Percentiles rank a stretch among this genome's conserved stretches.
These are phyloP conservation scores for Solanum ahanhuiri DNA, from an alignment of 257 asterid genomes.

Conservation along the genomic window DNA sequence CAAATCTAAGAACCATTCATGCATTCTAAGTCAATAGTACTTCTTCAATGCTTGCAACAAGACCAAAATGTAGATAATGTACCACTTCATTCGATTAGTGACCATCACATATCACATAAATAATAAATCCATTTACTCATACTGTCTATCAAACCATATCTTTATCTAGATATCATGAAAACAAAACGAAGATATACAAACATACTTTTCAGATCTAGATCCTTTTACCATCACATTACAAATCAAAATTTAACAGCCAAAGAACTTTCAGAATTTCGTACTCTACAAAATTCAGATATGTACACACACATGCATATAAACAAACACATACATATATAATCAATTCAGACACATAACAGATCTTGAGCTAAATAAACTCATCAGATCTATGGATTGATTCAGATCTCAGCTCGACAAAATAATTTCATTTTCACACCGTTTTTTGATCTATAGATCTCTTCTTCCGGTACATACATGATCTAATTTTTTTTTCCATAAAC, in stretches of 20 bases:
- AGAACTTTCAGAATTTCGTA: not conserved
- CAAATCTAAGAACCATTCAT: not conserved
- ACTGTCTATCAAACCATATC: not conserved
- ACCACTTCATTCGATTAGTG: not conserved
- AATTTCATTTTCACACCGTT: not conserved
- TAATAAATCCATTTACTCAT: not conserved
- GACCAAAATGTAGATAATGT: not conserved
- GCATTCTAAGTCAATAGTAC: not conserved
- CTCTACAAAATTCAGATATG: not conserved
- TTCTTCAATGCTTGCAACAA: not conserved
- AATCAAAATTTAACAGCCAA: not conserved
- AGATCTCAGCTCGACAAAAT: not conserved
- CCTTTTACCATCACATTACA: not conserved
- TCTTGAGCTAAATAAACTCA: not conserved
- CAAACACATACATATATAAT: not conserved
- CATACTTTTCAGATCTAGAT: not conserved
- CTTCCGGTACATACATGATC: not conserved
- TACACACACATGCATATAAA: not conserved
- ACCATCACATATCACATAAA: not conserved
- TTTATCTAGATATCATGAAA: not conserved
- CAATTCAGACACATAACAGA: not conserved
- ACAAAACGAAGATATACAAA: not conserved
- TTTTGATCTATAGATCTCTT: not conserved
- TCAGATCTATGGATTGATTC: not conserved
- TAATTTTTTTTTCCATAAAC: not conserved